Percentiles rank a stretch among this genome's conserved stretches.
Evolutionary conservation across 1,284 basidiomycete species (phyloP).

Genomic region (Cryptococcus jaspeensis): DNA sequence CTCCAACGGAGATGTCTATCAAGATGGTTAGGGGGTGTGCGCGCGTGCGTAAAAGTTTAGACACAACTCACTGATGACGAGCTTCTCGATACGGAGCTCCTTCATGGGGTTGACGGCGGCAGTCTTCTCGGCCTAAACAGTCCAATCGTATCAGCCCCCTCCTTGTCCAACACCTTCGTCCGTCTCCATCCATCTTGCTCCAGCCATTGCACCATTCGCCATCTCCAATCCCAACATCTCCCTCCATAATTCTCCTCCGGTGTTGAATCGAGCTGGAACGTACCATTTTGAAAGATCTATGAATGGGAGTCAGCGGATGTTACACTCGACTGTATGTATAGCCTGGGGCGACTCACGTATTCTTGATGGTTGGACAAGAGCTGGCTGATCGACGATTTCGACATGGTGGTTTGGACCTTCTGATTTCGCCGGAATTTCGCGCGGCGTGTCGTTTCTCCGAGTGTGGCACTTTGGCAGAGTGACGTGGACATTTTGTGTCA

Average conservation of each 20-base stretch:
- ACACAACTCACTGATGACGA: slow-evolving; percentile 88
- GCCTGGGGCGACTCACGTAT: slow-evolving; percentile 13
- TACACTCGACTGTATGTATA: background rate
- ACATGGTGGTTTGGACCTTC: too few species aligned
- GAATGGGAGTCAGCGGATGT: slow-evolving; percentile 4
- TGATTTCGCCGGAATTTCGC: too few species aligned
- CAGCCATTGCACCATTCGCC: background rate
- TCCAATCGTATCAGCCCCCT: slow-evolving; percentile 7
- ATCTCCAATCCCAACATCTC: background rate
- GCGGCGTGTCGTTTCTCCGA: too few species aligned
- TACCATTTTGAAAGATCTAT: slow-evolving; percentile 29
- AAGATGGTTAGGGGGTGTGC: slow-evolving; percentile 75
- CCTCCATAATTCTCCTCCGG: background rate
- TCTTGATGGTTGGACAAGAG: slow-evolving; percentile 12
- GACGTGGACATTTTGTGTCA: too few species aligned
- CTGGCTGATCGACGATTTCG: too few species aligned
- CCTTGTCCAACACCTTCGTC: background rate
- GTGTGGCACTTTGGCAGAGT: too few species aligned
- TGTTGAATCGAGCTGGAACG: slow-evolving; percentile 9
- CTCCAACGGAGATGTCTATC: slow-evolving; percentile 99
- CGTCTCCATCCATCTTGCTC: background rate
- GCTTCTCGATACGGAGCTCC: slow-evolving; percentile 97
- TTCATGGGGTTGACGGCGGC: slow-evolving; percentile 89
- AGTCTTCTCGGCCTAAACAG: slow-evolving; percentile 77
- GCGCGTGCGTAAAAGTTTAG: background rate